phyloP scores from a whole-genome alignment of 164 flowering plant species.

The Taxillus chinensis region DNA sequence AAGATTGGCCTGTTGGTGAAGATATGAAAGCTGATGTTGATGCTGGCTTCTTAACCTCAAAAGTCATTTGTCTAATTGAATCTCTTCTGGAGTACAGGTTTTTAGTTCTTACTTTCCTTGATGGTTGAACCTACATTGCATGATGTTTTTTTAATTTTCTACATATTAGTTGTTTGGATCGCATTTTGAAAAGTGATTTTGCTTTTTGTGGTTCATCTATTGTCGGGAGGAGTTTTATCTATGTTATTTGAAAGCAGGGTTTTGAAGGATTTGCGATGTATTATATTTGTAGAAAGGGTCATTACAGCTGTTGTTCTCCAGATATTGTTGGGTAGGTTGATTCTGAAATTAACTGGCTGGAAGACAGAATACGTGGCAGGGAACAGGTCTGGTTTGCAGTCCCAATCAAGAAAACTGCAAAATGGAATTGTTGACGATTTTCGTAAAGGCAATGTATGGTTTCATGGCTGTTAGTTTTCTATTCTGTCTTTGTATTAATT shows the following conservation, averaged over 20 bases:
- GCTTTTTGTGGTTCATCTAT: neutral
- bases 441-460: slow-evolving; percentile 54
- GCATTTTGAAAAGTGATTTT: neutral
- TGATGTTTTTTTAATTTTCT: too few relatives aligned
- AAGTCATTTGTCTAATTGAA: slow-evolving; percentile 54
- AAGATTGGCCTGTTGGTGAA: slow-evolving; percentile 30
- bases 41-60: slow-evolving; percentile 47
- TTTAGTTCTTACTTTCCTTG: slow-evolving; percentile 3
- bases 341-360: slow-evolving; percentile 42
- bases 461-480: neutral
- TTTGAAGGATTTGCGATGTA: slow-evolving; percentile 59
- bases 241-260: slow-evolving; percentile 22
- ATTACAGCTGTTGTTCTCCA: slow-evolving; percentile 61
- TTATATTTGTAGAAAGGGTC: slow-evolving; percentile 80
- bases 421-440: slow-evolving; percentile 62
- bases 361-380: slow-evolving; percentile 62
- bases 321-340: slow-evolving; percentile 34
- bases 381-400: slow-evolving; percentile 30
- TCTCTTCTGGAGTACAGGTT: slow-evolving; percentile 72
- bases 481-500: neutral
- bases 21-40: slow-evolving; percentile 23
- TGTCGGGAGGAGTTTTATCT: neutral
- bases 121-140: neutral
- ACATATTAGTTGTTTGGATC: too few relatives aligned
- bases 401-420: slow-evolving; percentile 58